These are phyloP conservation scores for Hirschfeldia incana DNA, from an alignment of 345 rosid genomes.

Conservation along the genomic window DNA sequence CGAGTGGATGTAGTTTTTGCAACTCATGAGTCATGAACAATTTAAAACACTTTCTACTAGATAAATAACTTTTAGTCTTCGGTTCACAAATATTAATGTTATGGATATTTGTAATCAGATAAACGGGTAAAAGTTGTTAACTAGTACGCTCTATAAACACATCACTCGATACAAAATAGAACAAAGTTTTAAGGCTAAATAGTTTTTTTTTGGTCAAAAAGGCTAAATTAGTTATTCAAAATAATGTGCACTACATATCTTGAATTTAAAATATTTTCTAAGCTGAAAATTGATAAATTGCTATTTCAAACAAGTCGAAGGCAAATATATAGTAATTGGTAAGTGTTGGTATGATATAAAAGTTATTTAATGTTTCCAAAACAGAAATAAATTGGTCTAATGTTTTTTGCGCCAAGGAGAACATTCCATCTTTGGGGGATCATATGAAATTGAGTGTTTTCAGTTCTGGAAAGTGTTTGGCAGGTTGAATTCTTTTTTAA, in stretches of 20 bases:
- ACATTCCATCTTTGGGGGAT: background rate
- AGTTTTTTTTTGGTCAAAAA: too few relatives aligned
- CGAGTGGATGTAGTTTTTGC: conserved; percentile 10
- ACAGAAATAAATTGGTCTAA: background rate
- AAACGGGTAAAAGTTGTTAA: background rate
- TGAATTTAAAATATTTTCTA: too few relatives aligned
- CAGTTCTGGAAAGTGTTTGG: background rate
- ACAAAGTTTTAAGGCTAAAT: too few relatives aligned
- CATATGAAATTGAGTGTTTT: background rate
- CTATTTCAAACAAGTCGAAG: too few relatives aligned
- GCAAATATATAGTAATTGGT: too few relatives aligned
- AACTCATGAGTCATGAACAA: conserved; percentile 3
- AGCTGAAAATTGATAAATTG: too few relatives aligned
- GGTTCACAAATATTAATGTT: background rate
- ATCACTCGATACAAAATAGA: too few relatives aligned
- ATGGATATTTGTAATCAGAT: background rate
- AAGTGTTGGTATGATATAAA: background rate
- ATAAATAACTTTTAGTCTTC: background rate
- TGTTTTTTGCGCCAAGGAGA: background rate
- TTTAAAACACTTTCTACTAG: background rate
- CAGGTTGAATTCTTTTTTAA: background rate
- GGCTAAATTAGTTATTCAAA: too few relatives aligned
- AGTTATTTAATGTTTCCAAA: background rate
- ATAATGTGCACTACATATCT: too few relatives aligned
- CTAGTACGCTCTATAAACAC: background rate